Conservation (phyloP, 2,329 filamentous ascomycete species). For the Pyrenochaeta sp. region DNA sequence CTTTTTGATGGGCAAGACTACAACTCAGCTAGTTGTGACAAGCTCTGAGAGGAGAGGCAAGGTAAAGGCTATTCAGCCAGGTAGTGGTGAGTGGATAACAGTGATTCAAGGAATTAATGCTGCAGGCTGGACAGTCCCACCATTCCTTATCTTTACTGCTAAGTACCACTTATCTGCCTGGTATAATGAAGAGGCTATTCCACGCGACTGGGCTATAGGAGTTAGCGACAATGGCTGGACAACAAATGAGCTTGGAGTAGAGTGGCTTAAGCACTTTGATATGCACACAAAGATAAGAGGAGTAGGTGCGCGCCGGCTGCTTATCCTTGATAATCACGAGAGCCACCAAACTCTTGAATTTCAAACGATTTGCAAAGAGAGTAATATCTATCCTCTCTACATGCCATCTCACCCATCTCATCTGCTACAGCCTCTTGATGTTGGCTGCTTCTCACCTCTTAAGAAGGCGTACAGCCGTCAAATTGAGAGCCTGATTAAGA, state of each 20-base stretch:
- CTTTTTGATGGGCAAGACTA: too few species aligned
- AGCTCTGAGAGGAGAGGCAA: too few species aligned
- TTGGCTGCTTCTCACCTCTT: neutral
- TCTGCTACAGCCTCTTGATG: conserved; percentile 4
- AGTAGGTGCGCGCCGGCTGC: neutral
- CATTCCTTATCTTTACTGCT: conserved; percentile 27
- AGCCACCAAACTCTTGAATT: conserved; percentile 32
- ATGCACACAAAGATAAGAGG: neutral
- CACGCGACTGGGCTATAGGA: conserved; percentile 5
- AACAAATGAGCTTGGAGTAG: too few species aligned
- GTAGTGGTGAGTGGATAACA: conserved; percentile 36
- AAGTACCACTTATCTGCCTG: neutral
- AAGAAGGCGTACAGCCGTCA: neutral
- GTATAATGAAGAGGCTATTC: conserved; percentile 6
- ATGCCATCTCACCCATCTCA: conserved; percentile 36
- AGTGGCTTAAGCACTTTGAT: neutral
- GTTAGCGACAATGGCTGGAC: neutral
- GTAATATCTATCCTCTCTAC: conserved; percentile 10
- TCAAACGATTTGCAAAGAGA: too few species aligned
- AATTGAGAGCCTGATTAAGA: conserved; percentile 9
- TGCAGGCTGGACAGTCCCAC: conserved; percentile 9
- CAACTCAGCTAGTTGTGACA: too few species aligned
- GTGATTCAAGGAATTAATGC: conserved; percentile 23
- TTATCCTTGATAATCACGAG: conserved; percentile 5
- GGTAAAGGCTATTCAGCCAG: too few species aligned